These are phyloP conservation scores for Elongisporangium senticosum DNA, from an alignment of 352 stramenopile genomes.

Conservation along the genomic window DNA sequence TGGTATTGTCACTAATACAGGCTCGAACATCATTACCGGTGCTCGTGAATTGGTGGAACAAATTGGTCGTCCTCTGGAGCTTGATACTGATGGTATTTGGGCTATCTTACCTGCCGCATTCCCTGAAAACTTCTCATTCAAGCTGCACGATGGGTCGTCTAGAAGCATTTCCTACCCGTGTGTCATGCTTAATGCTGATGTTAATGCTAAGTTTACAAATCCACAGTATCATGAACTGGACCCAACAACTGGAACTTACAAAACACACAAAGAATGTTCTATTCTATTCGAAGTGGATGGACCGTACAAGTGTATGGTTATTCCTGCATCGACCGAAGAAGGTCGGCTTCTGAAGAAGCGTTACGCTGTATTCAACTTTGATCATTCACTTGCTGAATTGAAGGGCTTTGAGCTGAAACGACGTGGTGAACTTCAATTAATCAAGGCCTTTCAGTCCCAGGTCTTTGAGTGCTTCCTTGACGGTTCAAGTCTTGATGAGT, in stretches of 20 bases:
- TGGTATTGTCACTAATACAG: constrained; percentile 98
- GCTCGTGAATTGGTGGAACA: constrained; percentile 91
- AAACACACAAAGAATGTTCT: constrained; percentile 93
- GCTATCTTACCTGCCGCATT: constrained; percentile 98
- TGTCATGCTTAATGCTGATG: constrained; percentile 99
- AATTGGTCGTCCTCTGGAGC: constrained; percentile 95
- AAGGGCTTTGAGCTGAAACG: constrained; percentile 98
- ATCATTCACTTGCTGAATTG: constrained; percentile 69
- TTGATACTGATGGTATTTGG: constrained; percentile 99
- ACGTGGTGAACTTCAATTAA: constrained; percentile 97
- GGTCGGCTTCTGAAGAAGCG: constrained; percentile 98
- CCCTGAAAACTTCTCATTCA: constrained; percentile 96
- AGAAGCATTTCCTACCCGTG: constrained; percentile 97
- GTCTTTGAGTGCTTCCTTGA: constrained; percentile 98
- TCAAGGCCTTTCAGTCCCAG: constrained; percentile 99
- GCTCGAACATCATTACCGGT: constrained; percentile 97
- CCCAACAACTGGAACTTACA: constrained; percentile 75
- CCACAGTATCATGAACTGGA: constrained; percentile 90
- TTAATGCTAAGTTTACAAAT: constrained; percentile 98
- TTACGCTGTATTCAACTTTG: constrained; percentile 87
- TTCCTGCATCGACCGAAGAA: constrained; percentile 98
- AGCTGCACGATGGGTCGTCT: constrained; percentile 47
- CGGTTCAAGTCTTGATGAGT: constrained; percentile 90
- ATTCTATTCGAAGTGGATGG: constrained; percentile 99
- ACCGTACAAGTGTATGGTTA: constrained; percentile 98